phyloP scores from a whole-genome alignment of 116 monocot genomes.

The Iris pallida region DNA sequence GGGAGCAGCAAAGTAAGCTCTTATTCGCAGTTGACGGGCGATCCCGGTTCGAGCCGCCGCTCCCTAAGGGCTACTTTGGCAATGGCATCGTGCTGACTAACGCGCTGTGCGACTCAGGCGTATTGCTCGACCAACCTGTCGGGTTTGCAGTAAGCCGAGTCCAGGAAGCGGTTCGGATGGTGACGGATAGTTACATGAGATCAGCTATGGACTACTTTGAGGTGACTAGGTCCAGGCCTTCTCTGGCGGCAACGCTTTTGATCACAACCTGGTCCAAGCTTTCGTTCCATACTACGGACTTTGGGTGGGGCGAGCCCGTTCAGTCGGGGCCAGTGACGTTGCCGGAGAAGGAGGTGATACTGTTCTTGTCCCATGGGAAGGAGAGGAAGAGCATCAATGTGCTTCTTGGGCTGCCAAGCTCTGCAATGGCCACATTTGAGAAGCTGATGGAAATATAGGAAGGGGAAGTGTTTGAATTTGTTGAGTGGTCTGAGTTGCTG shows the following conservation, averaged over 20 bases:
- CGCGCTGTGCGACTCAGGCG: slow-evolving; percentile 42
- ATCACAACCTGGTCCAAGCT: slow-evolving; percentile 84
- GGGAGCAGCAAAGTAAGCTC: slow-evolving; percentile 63
- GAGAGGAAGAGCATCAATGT: slow-evolving; percentile 78
- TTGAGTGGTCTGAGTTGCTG: neutral
- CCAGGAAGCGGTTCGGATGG: slow-evolving; percentile 58
- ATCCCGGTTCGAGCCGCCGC: slow-evolving; percentile 50
- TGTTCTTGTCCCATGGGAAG: slow-evolving; percentile 75
- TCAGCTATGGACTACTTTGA: slow-evolving; percentile 90
- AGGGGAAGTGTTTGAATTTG: neutral
- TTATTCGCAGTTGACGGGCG: slow-evolving; percentile 86
- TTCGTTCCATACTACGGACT: slow-evolving; percentile 59
- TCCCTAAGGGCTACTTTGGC: slow-evolving; percentile 77
- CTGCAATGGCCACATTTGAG: slow-evolving; percentile 63
- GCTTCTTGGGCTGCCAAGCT: slow-evolving; percentile 61
- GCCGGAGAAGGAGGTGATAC: slow-evolving; percentile 80
- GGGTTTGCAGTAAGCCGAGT: slow-evolving; percentile 52
- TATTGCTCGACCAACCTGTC: slow-evolving; percentile 38
- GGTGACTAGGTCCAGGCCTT: slow-evolving; percentile 57
- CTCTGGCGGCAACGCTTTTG: slow-evolving; percentile 56
- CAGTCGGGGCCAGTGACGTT: slow-evolving; percentile 71
- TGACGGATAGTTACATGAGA: slow-evolving; percentile 67
- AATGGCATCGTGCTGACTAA: slow-evolving; percentile 88
- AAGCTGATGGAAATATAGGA: slow-evolving; percentile 40
- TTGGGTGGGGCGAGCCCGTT: slow-evolving; percentile 80